Conservation (phyloP, 169 alveolate genomes). For the Eimeria tenella region DNA sequence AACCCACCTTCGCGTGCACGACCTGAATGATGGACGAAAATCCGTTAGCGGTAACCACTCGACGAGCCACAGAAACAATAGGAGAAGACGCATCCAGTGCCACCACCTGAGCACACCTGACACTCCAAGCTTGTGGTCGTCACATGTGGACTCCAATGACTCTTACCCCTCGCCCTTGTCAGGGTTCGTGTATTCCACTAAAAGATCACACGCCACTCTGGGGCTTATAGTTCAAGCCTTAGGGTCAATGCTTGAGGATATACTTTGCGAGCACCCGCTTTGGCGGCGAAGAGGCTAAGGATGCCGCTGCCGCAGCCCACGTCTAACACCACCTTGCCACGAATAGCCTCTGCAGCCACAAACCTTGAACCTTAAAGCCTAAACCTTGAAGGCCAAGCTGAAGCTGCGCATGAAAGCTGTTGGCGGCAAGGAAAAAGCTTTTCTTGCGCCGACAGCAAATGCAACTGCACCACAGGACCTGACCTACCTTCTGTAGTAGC, state of each 20-base stretch:
- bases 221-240: background rate
- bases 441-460: background rate
- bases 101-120: conserved; percentile 83
- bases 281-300: conserved; percentile 90
- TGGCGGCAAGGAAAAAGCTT: background rate
- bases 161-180: background rate
- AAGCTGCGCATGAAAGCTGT: background rate
- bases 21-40: conserved; percentile 86
- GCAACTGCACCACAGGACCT: background rate
- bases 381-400: background rate
- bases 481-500: too few relatives aligned
- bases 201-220: too few relatives aligned
- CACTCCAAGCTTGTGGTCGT: background rate
- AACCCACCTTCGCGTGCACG: conserved; percentile 89
- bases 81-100: conserved; percentile 93
- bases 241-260: conserved; percentile 70
- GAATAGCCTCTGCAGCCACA: conserved; percentile 80
- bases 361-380: background rate
- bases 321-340: conserved; percentile 90
- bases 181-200: background rate
- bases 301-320: conserved; percentile 93
- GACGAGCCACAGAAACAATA: conserved; percentile 88
- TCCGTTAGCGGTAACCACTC: conserved; percentile 88
- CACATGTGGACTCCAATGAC: background rate
- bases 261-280: conserved; percentile 92